These are phyloP conservation scores for Bipolaris cookei DNA, from an alignment of 2,329 filamentous ascomycete species.

Conservation along the genomic window DNA sequence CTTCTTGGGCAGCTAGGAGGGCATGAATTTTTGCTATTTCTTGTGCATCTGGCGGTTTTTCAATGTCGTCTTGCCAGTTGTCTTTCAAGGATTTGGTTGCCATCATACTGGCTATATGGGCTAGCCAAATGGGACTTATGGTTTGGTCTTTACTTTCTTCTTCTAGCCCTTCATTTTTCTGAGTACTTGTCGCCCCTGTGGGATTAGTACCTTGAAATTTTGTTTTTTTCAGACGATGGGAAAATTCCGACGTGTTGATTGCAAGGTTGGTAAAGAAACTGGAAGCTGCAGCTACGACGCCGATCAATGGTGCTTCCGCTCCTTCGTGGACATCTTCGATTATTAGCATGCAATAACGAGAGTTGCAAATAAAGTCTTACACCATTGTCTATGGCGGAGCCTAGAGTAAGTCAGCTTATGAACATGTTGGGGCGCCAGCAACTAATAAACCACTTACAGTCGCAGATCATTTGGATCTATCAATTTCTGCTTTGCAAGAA, in stretches of 20 bases:
- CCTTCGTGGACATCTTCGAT: conserved; percentile 26
- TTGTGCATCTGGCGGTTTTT: neutral
- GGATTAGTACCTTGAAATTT: neutral
- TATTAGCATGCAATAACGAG: conserved; percentile 3
- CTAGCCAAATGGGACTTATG: conserved; percentile 10
- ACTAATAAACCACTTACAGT: conserved; percentile 11
- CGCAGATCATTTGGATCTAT: conserved; percentile 21
- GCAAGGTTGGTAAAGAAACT: conserved; percentile 17
- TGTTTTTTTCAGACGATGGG: conserved; percentile 15
- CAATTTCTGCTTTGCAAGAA: conserved; percentile 11
- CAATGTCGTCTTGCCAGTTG: conserved; percentile 14
- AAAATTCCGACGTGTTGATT: conserved; percentile 22
- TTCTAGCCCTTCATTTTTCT: neutral
- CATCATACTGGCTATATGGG: conserved; percentile 25
- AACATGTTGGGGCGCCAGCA: neutral
- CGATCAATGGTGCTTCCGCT: conserved; percentile 21
- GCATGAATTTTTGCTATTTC: conserved; percentile 5
- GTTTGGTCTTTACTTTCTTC: neutral
- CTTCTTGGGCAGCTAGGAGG: conserved; percentile 12
- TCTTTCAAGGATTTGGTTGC: conserved; percentile 23
- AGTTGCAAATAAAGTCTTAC: conserved; percentile 7
- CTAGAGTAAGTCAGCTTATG: conserved; percentile 2
- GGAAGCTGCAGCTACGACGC: conserved; percentile 19
- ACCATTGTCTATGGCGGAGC: conserved; percentile 29
- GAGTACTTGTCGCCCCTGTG: neutral